Conservation (phyloP, 805 yeast genomes). For the Spathaspora sp. region DNA sequence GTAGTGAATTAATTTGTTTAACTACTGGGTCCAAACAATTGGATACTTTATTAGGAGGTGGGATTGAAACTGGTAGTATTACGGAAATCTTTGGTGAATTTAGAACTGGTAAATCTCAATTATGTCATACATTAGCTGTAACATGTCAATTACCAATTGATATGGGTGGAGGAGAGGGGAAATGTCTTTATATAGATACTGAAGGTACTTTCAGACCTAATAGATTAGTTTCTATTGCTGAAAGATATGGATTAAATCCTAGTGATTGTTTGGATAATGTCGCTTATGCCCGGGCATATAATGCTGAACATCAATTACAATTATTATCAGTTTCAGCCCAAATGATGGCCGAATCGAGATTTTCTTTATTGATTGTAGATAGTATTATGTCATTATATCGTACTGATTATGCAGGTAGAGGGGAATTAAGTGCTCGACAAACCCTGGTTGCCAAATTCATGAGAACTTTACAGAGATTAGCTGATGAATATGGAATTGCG, state of each 20-base stretch:
- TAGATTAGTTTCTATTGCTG: conserved; percentile 83
- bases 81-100: conserved; percentile 97
- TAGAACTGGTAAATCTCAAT: conserved; percentile 95
- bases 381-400: conserved; percentile 95
- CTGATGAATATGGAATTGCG: conserved; percentile 97
- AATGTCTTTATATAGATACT: conserved; percentile 92
- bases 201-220: conserved; percentile 97
- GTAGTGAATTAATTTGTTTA: conserved; percentile 86
- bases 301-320: conserved; percentile 92
- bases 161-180: conserved; percentile 98
- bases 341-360: conserved; percentile 94
- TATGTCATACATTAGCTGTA: conserved; percentile 94
- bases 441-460: conserved; percentile 89
- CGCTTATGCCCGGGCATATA: conserved; percentile 95
- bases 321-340: conserved; percentile 85
- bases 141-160: conserved; percentile 95
- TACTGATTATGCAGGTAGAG: conserved; percentile 93
- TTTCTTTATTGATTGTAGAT: conserved; percentile 88
- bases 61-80: conserved; percentile 94
- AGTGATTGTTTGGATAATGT: conserved; percentile 95
- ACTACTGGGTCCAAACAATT: conserved; percentile 95
- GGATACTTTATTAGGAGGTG: conserved; percentile 93
- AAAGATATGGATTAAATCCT: conserved; percentile 86
- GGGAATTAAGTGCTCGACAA: conserved; percentile 93
- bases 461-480: conserved; percentile 87